These are phyloP conservation scores for Cercophora samala DNA, from an alignment of 495 filamentous ascomycete species.

Conservation along the genomic window DNA sequence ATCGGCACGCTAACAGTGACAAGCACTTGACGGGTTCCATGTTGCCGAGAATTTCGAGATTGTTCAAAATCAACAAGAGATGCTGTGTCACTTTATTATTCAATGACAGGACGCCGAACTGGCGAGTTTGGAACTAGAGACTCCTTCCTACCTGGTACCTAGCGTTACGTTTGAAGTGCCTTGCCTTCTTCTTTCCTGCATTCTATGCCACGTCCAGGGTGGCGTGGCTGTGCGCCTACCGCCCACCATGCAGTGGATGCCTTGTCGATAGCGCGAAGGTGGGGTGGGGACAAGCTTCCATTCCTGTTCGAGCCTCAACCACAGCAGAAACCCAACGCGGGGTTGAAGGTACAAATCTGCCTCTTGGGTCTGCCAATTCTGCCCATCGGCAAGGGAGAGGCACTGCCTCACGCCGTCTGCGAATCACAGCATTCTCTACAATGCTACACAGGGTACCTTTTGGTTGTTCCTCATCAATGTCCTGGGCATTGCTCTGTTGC, in stretches of 20 bases:
- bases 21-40: slow-evolving; percentile 2
- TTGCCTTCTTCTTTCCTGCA: slow-evolving; percentile 4
- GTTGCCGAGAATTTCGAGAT: neutral
- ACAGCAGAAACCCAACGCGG: slow-evolving; percentile 6
- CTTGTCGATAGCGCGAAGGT: slow-evolving; percentile 18
- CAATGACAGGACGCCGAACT: slow-evolving; percentile 11
- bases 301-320: neutral
- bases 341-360: slow-evolving; percentile 14
- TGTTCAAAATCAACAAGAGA: neutral
- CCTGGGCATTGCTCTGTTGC: neutral
- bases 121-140: slow-evolving; percentile 9
- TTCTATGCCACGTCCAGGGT: neutral
- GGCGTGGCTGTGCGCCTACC: slow-evolving; percentile 14
- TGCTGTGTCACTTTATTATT: neutral
- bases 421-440: slow-evolving; percentile 13
- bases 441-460: neutral
- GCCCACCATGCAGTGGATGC: slow-evolving; percentile 11
- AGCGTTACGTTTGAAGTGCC: slow-evolving; percentile 3
- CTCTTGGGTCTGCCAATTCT: slow-evolving; percentile 18
- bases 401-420: slow-evolving; percentile 20
- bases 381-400: slow-evolving; percentile 1
- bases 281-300: neutral
- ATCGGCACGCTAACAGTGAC: slow-evolving; percentile 3
- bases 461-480: neutral
- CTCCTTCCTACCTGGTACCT: too few relatives aligned